A percentile compares a stretch with the other conserved stretches of the same genome.
Conservation (phyloP, 805 yeast species). For the Novakomyces olei region DNA sequence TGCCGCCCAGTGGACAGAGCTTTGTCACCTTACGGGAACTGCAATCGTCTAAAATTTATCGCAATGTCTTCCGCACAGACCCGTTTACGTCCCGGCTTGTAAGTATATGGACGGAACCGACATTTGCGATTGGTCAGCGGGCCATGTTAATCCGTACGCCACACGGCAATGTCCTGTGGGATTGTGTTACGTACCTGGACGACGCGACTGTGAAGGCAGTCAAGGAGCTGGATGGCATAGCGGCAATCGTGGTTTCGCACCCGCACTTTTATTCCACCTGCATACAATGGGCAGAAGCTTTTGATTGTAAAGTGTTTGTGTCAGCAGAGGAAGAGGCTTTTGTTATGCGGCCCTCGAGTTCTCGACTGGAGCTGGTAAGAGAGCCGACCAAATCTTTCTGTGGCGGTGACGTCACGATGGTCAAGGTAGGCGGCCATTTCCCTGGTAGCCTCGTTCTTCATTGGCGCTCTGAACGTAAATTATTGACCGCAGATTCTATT, state of each 20-base stretch:
- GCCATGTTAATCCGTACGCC: conserved; percentile 8
- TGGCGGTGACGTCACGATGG: conserved; percentile 1
- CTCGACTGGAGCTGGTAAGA: conserved; percentile 5
- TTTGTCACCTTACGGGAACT: conserved; percentile 7
- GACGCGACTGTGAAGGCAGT: conserved; percentile 6
- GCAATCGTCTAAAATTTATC: conserved; percentile 4
- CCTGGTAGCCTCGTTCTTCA: conserved; percentile 9
- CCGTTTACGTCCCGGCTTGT: conserved; percentile 6
- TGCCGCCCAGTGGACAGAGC: conserved; percentile 8
- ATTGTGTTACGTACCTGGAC: conserved; percentile 9
- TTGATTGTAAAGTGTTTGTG: conserved; percentile 8
- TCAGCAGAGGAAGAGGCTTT: conserved; percentile 7
- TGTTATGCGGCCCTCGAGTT: conserved; percentile 5
- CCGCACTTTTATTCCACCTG: conserved; percentile 10
- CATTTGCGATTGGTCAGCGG: conserved; percentile 10
- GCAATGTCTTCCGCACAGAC: no score
- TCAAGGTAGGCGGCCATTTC: conserved; percentile 9
- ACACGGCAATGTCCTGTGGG: conserved; percentile 10
- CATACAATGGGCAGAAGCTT: conserved; percentile 11
- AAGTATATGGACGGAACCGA: conserved; percentile 8
- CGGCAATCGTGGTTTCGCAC: conserved; percentile 10
- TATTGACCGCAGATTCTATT: conserved; percentile 7
- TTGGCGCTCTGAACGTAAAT: no score
- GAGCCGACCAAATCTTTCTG: not conserved
- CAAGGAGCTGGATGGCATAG: conserved; percentile 7